Base-by-base conservation (phyloP, 164 flowering plant species). In the Berberis vulgaris region DNA sequence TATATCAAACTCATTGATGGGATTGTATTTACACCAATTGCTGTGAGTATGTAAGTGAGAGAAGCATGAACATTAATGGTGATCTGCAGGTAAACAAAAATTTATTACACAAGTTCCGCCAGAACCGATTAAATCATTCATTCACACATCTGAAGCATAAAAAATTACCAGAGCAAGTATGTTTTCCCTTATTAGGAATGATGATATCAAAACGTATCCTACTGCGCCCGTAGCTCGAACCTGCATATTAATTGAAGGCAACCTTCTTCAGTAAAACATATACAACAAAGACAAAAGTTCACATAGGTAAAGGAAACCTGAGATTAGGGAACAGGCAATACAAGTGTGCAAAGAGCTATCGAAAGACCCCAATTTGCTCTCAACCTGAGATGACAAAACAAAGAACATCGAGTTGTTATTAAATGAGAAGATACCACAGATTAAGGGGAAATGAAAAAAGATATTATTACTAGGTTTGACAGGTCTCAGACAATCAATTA, bases 101-200 rank as follows among this genome's bases (percentile, higher is more conserved):
- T 44, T 56, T 54, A 53, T 54, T 10, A 60, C 54, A 7, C 11
- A 45, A 41, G 54, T 59, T 59, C 26, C 26, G 43, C 45, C 8
- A 49, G 43, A 49, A 42, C 65, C 10, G 10, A 13, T 40, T 11
- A 13, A 45, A 26, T 52, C 2, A 26, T 26, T 13, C 9, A 6
- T 50, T 2, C 45, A 26, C 41, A 40, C 1, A 5, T 45, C 9
- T 2, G 8, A 42, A 43, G 60, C 50, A 49, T 11, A 45, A 66
- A 47, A 46, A 61, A 49, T 83, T 85, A 92, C 98, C 96, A 93
- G 69, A 62, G 84, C 83, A 55, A 89, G 84, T 55, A 89, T 89
- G 73, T 93, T 93, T 80, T 93, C 96, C 77, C 91, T 83, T 74
- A 93, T 85, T 71, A 93, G 78, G 80, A 86, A 93, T 55, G 98